A percentile compares a stretch with the other conserved stretches of the same genome.
Evolutionary conservation across 345 rosid genomes (phyloP).

Genomic region (Aethionema arabicum): DNA sequence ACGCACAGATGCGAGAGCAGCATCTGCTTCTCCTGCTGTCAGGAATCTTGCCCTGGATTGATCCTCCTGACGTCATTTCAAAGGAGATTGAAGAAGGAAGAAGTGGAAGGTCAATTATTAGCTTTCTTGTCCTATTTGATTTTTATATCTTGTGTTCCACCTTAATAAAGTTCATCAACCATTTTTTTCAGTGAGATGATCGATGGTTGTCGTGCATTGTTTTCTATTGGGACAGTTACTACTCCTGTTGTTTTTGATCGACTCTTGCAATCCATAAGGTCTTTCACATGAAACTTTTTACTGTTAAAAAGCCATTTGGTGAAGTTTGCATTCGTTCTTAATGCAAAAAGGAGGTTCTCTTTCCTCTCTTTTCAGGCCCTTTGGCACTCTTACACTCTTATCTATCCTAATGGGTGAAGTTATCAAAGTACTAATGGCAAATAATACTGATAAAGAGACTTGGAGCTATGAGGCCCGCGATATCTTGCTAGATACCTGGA

Average conservation of each 20-base stretch:
- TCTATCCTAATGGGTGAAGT: constrained; percentile 90
- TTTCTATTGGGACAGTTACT: constrained; percentile 78
- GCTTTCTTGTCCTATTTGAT: constrained; percentile 28
- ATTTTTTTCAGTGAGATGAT: constrained; percentile 79
- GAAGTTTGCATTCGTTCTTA: not conserved
- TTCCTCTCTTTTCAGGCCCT: constrained; percentile 66
- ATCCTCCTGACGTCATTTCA: constrained; percentile 79
- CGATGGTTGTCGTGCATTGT: constrained; percentile 95
- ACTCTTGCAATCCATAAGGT: constrained; percentile 86
- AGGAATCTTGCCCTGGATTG: constrained; percentile 84
- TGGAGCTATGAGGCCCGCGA: constrained; percentile 99
- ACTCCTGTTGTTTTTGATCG: constrained; percentile 65
- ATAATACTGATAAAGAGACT: constrained; percentile 64
- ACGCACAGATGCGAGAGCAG: constrained; percentile 68
- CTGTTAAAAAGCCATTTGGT: constrained; percentile 10
- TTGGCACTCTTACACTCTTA: constrained; percentile 74
- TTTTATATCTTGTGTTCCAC: constrained; percentile 29
- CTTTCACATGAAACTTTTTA: constrained; percentile 25
- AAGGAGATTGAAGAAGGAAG: constrained; percentile 81
- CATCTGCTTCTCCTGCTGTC: constrained; percentile 81
- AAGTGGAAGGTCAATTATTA: constrained; percentile 73
- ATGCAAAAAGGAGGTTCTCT: constrained; percentile 18
- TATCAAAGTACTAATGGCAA: constrained; percentile 68
- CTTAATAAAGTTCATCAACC: constrained; percentile 25
- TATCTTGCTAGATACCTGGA: constrained; percentile 95